A percentile compares a stretch with the other conserved stretches of the same genome.
phyloP scores from a whole-genome alignment of 1,139 yeast genomes.

The Saccharomycopsis hybrid region DNA sequence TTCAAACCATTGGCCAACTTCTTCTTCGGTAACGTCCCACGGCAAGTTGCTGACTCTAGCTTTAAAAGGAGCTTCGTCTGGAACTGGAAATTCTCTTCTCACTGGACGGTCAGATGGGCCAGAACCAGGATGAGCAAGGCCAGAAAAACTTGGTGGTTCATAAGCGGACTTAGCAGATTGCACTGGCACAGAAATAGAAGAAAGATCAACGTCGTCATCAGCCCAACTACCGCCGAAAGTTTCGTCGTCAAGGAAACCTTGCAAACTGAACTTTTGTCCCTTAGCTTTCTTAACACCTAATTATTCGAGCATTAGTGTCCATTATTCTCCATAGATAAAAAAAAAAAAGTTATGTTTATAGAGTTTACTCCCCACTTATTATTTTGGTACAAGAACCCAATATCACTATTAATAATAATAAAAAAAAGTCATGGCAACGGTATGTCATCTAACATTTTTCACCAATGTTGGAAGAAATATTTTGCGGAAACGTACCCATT shows the following conservation, averaged over 20 bases:
- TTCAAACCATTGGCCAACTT: slow-evolving; percentile 60
- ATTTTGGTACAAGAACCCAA: no score
- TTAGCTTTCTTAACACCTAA: slow-evolving; percentile 27
- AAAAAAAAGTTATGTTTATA: no score
- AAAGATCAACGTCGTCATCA: slow-evolving; percentile 66
- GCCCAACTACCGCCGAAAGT: slow-evolving; percentile 66
- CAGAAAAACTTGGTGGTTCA: slow-evolving; percentile 11
- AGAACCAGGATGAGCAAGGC: slow-evolving; percentile 20
- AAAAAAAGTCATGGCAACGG: no score
- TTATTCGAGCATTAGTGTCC: not conserved
- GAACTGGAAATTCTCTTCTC: slow-evolving; percentile 67
- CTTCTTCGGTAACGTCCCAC: slow-evolving; percentile 69
- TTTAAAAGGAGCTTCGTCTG: slow-evolving; percentile 86
- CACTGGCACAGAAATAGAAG: slow-evolving; percentile 53
- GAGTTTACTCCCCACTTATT: no score
- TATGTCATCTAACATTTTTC: no score
- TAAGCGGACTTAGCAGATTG: slow-evolving; percentile 25
- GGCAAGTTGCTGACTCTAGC: slow-evolving; percentile 86
- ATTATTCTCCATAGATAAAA: not conserved
- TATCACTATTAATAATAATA: no score
- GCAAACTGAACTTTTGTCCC: slow-evolving; percentile 50
- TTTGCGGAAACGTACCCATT: no score
- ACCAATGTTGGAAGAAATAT: no score
- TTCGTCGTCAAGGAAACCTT: slow-evolving; percentile 48
- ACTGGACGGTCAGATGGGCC: slow-evolving; percentile 14